Evolutionary conservation across 2,329 filamentous ascomycete species (phyloP).

Genomic region (Neopestalotiopsis rosae): DNA sequence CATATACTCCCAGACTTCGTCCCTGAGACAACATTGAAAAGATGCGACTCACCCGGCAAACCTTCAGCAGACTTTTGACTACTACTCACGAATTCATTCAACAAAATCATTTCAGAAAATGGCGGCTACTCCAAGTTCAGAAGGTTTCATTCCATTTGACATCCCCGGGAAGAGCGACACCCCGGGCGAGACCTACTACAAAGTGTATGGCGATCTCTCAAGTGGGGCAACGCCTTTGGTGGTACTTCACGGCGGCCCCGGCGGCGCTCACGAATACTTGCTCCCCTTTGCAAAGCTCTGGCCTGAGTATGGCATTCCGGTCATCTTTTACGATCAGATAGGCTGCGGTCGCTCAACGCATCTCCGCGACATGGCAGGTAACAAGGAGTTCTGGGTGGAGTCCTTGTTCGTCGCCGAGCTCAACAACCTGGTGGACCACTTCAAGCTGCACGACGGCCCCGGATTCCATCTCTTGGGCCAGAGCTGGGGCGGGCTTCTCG

Average conservation of each 20-base stretch:
- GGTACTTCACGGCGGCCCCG: constrained; percentile 25
- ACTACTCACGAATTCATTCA: not conserved
- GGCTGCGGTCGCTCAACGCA: constrained; percentile 27
- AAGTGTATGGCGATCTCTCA: constrained; percentile 24
- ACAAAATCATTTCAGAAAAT: not conserved
- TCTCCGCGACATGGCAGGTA: constrained; percentile 22
- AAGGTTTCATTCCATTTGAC: not conserved
- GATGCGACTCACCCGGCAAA: not conserved
- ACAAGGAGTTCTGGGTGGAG: constrained; percentile 23
- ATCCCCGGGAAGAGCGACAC: not conserved
- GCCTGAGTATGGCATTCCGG: constrained; percentile 19
- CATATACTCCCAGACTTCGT: not conserved
- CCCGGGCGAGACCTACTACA: constrained; percentile 16
- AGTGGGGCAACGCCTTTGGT: constrained; percentile 18
- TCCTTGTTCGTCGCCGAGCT: constrained; percentile 26
- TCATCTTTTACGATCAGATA: constrained; percentile 29
- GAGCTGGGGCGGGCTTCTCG: constrained; percentile 28
- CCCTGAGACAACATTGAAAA: not conserved
- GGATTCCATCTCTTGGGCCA: constrained; percentile 27
- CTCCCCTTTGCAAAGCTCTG: constrained; percentile 20
- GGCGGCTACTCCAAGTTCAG: not conserved
- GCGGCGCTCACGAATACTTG: constrained; percentile 27
- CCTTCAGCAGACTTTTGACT: too few species aligned
- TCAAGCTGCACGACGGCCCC: constrained; percentile 19
- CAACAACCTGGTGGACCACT: constrained; percentile 24